Evolutionary conservation across 2,329 filamentous ascomycete genomes (phyloP), one percentile per base, ranked within the genome.

Genomic region (Didymella lethalis): DNA sequence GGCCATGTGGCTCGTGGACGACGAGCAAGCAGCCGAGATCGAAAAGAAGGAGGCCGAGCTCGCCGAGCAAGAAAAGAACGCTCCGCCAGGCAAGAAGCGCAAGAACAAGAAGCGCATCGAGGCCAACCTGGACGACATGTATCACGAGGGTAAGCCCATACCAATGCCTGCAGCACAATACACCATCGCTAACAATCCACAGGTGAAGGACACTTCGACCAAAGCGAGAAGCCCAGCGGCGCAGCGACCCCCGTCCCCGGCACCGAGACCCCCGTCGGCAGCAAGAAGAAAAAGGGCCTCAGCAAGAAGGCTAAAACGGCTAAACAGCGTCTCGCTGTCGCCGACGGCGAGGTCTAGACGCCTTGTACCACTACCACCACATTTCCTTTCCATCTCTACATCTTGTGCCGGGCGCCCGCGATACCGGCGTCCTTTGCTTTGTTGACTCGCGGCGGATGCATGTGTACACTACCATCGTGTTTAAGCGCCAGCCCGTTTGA

Each of bases 151-250:
- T 97, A 78, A 88, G 91, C 7, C 11, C 7, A 18, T 18, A 40
- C 36, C 11, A 1, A 4, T 8, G 2, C 7, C 3, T 8, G 7
- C 18, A n/a, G 32, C 16, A 6, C 6, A 4, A 1, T 3, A 11
- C 32, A n/a, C 7, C 32, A n/a, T n/a, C n/a, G 11, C 38, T 41
- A 41, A 41, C 20, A 11, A 41, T 48, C 41, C 43, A 36, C 72
- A 98, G 94, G 94, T 71, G 95, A 99, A 84, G 95, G 95, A 60
- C 88, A 97, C 76, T 99, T 99, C 79, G 94, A 98, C 69, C 93
- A 96, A 75, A 89, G 85, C 69, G 90, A 89, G 67, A 95, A 96
- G 73, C 87, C 88, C 25, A 96, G 91, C 2, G 95, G 93, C 34
- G 88, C 93, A 0, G 92, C 91, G 3, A 97, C 95, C 1, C 93